Conservation (phyloP, 2,329 filamentous ascomycete genomes). For the Fusarium acutatum region DNA sequence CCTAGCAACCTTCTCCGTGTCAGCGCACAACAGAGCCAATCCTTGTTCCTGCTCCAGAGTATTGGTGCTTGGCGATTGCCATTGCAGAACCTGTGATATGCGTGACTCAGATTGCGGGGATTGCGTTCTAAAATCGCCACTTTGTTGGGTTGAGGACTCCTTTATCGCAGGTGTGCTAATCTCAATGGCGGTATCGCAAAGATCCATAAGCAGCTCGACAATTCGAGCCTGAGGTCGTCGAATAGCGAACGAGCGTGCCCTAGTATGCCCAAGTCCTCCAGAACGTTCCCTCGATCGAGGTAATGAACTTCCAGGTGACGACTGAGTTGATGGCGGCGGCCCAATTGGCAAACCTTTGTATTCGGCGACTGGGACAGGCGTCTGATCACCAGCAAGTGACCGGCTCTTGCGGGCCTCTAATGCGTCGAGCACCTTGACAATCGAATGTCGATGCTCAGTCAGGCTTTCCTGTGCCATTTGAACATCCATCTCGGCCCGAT, state of each 20-base stretch:
- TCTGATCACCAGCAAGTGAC: slow-evolving; percentile 63
- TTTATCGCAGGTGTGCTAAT: slow-evolving; percentile 95
- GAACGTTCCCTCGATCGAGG: slow-evolving; percentile 78
- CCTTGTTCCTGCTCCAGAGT: slow-evolving; percentile 94
- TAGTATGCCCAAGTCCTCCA: slow-evolving; percentile 78
- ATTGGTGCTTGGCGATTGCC: slow-evolving; percentile 93
- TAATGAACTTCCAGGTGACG: slow-evolving; percentile 76
- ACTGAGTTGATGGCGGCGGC: slow-evolving; percentile 74
- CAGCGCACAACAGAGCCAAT: slow-evolving; percentile 83
- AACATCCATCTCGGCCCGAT: slow-evolving; percentile 96
- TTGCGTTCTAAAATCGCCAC: slow-evolving; percentile 86
- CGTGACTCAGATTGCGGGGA: slow-evolving; percentile 96
- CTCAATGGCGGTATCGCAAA: slow-evolving; percentile 95
- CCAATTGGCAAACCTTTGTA: slow-evolving; percentile 92
- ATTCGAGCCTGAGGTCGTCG: slow-evolving; percentile 90
- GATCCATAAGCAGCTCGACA: slow-evolving; percentile 91
- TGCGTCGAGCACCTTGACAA: slow-evolving; percentile 94
- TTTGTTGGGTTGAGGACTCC: slow-evolving; percentile 71
- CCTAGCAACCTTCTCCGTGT: slow-evolving; percentile 85
- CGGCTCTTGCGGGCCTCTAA: slow-evolving; percentile 81
- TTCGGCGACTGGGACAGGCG: slow-evolving; percentile 69
- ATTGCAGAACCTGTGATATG: slow-evolving; percentile 92
- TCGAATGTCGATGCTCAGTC: slow-evolving; percentile 90
- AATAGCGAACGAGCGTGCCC: slow-evolving; percentile 89
- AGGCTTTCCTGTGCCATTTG: slow-evolving; percentile 94